These are phyloP conservation scores for Sporothrix mexicana DNA, from an alignment of 2,329 filamentous ascomycete genomes.

Conservation along the genomic window DNA sequence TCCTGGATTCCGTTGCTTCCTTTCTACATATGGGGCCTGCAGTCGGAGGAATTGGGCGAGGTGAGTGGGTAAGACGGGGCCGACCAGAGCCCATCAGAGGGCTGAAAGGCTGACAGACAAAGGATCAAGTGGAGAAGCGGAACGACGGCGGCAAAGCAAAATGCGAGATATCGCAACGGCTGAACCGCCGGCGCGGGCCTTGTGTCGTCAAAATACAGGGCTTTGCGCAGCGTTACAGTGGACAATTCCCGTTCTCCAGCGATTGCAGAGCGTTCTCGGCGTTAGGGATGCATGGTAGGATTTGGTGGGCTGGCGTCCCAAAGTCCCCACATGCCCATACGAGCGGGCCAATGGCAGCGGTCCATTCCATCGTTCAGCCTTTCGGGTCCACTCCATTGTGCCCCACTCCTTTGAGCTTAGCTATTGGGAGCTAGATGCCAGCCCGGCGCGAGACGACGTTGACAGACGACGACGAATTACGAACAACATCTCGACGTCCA, in stretches of 20 bases:
- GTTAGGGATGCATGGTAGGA: neutral
- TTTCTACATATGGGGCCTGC: neutral
- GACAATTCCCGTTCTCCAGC: neutral
- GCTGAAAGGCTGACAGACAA: neutral
- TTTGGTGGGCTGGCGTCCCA: no score
- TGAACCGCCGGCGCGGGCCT: neutral
- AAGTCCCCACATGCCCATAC: conserved; percentile 27
- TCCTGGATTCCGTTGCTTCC: neutral
- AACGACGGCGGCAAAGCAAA: no score
- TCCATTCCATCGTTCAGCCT: no score
- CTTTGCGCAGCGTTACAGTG: neutral
- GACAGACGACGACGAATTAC: neutral
- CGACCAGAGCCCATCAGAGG: neutral
- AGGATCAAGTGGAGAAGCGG: neutral
- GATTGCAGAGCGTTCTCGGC: no score
- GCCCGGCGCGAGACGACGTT: conserved; percentile 1
- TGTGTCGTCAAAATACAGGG: neutral
- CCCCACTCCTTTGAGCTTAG: conserved; percentile 11
- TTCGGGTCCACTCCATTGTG: neutral
- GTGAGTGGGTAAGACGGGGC: neutral
- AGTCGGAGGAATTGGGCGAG: neutral
- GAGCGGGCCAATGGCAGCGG: conserved; percentile 22
- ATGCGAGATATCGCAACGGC: neutral
- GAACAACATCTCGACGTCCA: neutral
- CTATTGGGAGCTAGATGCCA: neutral